phyloP scores from a whole-genome alignment of 176 grass and related monocot species.

The Oryza coarctata region DNA sequence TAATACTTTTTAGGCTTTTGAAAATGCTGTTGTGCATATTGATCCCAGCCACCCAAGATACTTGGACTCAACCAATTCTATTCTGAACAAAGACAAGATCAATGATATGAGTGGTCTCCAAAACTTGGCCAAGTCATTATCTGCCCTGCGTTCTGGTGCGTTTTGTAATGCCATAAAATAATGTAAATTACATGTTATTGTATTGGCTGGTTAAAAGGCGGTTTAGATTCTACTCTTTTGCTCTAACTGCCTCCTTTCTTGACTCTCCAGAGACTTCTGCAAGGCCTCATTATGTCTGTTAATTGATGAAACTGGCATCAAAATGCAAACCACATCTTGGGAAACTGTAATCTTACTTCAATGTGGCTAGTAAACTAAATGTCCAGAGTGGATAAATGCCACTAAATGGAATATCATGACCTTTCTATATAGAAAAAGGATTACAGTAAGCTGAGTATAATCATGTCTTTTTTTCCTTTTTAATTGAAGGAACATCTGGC shows the following conservation, averaged over 20 bases:
- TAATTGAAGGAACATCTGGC: background rate
- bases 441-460: background rate
- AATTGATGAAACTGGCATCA: no score
- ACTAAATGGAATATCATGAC: background rate
- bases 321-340: background rate
- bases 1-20: conserved; percentile 57
- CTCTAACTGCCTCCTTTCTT: background rate
- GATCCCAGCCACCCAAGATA: conserved; percentile 13
- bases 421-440: background rate
- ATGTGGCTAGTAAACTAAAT: background rate
- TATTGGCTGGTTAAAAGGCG: background rate
- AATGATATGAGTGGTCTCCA: conserved; percentile 51
- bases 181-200: background rate
- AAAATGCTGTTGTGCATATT: conserved; percentile 61
- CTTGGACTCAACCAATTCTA: conserved; percentile 15
- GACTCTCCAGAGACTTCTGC: background rate
- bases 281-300: no score
- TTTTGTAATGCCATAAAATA: conserved; percentile 6
- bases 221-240: background rate
- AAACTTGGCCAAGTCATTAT: conserved; percentile 65
- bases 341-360: conserved; percentile 8
- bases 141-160: conserved; percentile 60
- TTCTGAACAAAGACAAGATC: conserved; percentile 26
- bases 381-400: background rate
- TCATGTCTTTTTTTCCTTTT: background rate